A percentile compares a stretch with the other conserved stretches of the same genome.
Evolutionary conservation across 805 yeast genomes (phyloP).

Genomic region (Isabelozyma pseudorhagii): DNA sequence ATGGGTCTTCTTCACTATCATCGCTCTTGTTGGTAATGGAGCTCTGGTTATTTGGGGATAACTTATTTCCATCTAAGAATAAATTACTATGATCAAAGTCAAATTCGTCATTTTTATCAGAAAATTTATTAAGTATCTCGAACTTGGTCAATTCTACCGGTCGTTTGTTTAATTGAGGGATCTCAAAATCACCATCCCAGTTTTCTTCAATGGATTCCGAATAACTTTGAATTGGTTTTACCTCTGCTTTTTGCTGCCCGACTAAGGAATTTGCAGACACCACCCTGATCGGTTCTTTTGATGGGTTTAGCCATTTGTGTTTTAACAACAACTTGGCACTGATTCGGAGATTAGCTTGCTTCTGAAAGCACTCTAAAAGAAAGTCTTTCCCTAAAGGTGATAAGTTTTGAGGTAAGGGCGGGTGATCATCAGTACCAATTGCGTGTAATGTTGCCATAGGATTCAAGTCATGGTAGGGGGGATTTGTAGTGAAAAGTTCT

Average conservation of each 20-base stretch:
- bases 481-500: slow-evolving; percentile 80
- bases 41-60: background rate
- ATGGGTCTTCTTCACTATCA: slow-evolving; percentile 31
- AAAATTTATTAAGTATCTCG: slow-evolving; percentile 28
- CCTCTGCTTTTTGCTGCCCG: slow-evolving; percentile 5
- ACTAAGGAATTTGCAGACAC: background rate
- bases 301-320: slow-evolving; percentile 57
- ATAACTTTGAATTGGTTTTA: slow-evolving; percentile 22
- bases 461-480: slow-evolving; percentile 77
- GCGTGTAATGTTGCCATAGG: slow-evolving; percentile 83
- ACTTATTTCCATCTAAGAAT: background rate
- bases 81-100: slow-evolving; percentile 6
- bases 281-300: slow-evolving; percentile 1
- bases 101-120: slow-evolving; percentile 21
- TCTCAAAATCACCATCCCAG: slow-evolving; percentile 32
- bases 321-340: slow-evolving; percentile 52
- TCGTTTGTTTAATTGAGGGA: slow-evolving; percentile 3
- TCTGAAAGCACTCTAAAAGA: slow-evolving; percentile 64
- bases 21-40: background rate
- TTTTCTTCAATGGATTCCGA: slow-evolving; percentile 30
- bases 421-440: slow-evolving; percentile 70
- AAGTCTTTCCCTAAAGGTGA: slow-evolving; percentile 51
- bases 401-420: slow-evolving; percentile 59
- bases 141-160: slow-evolving; percentile 6
- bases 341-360: slow-evolving; percentile 58